phyloP scores from a whole-genome alignment of 306 rosid genomes.

The Nissolia schottii region DNA sequence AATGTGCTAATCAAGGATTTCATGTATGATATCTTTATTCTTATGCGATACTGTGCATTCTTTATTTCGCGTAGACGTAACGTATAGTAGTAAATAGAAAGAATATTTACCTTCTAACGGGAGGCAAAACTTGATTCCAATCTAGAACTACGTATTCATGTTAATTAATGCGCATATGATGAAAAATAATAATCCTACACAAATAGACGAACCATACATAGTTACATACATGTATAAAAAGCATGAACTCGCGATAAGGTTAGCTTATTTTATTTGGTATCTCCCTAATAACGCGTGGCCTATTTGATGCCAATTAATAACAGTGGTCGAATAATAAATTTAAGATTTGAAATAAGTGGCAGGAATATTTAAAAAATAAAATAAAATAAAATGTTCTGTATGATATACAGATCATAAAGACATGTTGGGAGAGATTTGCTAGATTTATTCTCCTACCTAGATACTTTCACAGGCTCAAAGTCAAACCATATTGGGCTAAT shows the following conservation, averaged over 20 bases:
- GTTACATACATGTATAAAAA: background rate
- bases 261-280: background rate
- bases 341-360: constrained; percentile 12
- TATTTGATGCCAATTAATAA: background rate
- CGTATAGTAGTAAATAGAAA: background rate
- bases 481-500: background rate
- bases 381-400: background rate
- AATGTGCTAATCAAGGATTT: background rate
- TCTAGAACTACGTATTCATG: background rate
- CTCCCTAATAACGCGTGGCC: background rate
- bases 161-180: background rate
- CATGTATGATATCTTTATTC: background rate
- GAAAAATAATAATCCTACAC: background rate
- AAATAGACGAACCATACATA: no score
- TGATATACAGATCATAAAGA: constrained; percentile 20
- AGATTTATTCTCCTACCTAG: constrained; percentile 3
- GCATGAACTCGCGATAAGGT: background rate
- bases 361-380: background rate
- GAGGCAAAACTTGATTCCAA: background rate
- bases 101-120: background rate
- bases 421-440: constrained; percentile 2
- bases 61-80: background rate
- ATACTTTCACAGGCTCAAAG: background rate
- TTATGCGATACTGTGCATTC: background rate
- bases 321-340: background rate